Evolutionary conservation across 495 filamentous ascomycete genomes (phyloP).

Genomic region (Xylaria venustula): DNA sequence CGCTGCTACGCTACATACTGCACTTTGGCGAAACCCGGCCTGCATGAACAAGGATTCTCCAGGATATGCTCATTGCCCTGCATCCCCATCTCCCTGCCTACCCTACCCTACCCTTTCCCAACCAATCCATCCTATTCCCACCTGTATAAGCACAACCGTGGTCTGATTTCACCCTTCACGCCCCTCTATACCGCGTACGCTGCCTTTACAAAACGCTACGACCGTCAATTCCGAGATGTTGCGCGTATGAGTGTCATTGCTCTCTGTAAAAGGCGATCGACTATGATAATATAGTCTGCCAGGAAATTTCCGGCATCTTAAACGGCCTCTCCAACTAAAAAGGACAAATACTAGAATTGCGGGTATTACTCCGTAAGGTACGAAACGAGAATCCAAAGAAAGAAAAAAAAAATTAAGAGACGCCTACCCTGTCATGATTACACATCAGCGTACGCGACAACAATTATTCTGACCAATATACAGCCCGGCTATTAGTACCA

Average conservation of each 20-base stretch:
- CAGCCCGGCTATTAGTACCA: background rate
- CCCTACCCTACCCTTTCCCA: constrained; percentile 1
- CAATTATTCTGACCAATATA: background rate
- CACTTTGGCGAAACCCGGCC: background rate
- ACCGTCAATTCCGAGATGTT: too few relatives aligned
- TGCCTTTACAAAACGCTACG: background rate
- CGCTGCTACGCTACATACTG: background rate
- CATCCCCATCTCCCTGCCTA: background rate
- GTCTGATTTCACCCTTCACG: constrained; percentile 4
- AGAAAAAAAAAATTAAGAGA: background rate
- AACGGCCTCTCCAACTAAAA: too few relatives aligned
- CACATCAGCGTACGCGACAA: background rate
- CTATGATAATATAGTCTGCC: too few relatives aligned
- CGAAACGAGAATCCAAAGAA: background rate
- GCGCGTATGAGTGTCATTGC: too few relatives aligned
- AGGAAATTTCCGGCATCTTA: too few relatives aligned
- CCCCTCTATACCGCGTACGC: background rate
- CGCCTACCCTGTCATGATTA: background rate
- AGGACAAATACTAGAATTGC: background rate
- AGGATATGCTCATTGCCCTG: background rate
- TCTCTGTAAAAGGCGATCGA: too few relatives aligned
- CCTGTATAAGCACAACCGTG: constrained; percentile 1
- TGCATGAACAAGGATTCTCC: constrained; percentile 5
- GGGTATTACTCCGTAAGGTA: background rate
- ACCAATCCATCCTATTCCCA: background rate